Percentiles rank a stretch among this genome's conserved stretches.
Conservation (phyloP, 2,329 filamentous ascomycete species). For the Torrubiella hemipterigena region DNA sequence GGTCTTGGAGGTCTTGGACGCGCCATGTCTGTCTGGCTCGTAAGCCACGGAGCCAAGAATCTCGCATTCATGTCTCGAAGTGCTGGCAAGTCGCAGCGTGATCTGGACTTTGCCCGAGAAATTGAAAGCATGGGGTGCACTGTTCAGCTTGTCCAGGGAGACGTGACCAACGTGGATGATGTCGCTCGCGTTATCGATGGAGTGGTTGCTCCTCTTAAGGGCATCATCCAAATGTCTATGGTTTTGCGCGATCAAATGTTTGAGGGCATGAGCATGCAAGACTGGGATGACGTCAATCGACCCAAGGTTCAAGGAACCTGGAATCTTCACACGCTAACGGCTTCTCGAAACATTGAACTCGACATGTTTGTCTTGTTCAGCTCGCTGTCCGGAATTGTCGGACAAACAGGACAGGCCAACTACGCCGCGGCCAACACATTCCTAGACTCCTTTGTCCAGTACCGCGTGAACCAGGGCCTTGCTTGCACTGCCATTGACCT, state of each 20-base stretch:
- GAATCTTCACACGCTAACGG: conserved; percentile 21
- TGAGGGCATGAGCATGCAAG: conserved; percentile 19
- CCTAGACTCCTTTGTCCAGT: conserved; percentile 23
- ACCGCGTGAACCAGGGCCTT: conserved; percentile 13
- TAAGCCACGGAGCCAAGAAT: conserved; percentile 27
- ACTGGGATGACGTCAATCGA: conserved; percentile 17
- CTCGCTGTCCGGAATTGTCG: conserved; percentile 20
- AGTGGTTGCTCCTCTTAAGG: conserved; percentile 9
- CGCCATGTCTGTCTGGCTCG: conserved; percentile 29
- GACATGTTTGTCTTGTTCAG: conserved; percentile 24
- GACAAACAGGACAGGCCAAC: conserved; percentile 21
- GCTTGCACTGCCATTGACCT: conserved; percentile 20
- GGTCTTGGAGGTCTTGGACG: conserved; percentile 36
- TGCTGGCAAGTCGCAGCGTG: conserved; percentile 14
- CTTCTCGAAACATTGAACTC: conserved; percentile 6
- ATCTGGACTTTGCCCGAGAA: no score
- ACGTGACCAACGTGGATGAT: conserved; percentile 6
- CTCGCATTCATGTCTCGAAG: conserved; percentile 33
- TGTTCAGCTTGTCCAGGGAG: neutral
- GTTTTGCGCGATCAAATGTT: neutral
- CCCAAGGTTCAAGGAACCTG: conserved; percentile 27
- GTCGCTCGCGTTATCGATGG: conserved; percentile 9
- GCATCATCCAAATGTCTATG: neutral
- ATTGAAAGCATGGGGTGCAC: no score
- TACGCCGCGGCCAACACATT: conserved; percentile 30